phyloP scores from a whole-genome alignment of 2,329 filamentous ascomycete species.

The Nannizziopsis barbatae region DNA sequence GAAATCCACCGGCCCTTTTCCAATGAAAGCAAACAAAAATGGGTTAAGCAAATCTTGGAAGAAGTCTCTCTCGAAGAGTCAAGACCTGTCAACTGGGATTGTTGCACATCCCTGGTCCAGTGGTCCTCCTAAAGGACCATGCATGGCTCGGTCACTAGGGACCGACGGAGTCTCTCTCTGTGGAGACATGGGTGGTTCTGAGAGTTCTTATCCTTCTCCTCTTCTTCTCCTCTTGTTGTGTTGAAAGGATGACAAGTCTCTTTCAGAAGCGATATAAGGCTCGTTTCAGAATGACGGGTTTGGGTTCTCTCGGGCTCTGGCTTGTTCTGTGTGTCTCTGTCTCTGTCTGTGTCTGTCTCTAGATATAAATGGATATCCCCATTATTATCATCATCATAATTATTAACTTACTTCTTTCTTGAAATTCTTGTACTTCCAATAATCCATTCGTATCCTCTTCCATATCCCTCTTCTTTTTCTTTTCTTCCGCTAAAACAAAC shows the following conservation, averaged over 20 bases:
- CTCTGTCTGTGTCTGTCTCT: no score
- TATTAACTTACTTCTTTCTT: background rate
- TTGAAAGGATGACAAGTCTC: constrained; percentile 1
- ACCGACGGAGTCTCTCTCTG: no score
- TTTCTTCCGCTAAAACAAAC: background rate
- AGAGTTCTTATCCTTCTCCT: no score
- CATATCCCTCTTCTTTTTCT: background rate
- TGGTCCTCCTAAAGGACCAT: constrained; percentile 1
- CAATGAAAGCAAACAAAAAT: no score
- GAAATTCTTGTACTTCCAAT: background rate
- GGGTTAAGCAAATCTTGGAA: no score
- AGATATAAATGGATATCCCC: background rate
- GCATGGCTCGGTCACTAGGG: no score
- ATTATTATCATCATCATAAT: background rate
- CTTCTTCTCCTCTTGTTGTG: no score
- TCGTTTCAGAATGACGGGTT: constrained; percentile 7
- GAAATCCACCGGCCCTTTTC: no score
- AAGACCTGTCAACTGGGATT: background rate
- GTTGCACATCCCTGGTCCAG: background rate
- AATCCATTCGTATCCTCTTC: background rate
- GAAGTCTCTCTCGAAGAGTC: background rate
- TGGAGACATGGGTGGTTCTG: constrained; percentile 4
- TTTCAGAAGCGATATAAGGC: constrained; percentile 7
- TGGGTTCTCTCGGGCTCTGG: background rate
- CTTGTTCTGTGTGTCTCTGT: no score